Evolutionary conservation across 192 early-diverging fungal genomes (phyloP), one percentile per base, ranked within the genome.

Genomic region (Geranomyces michiganensis): DNA sequence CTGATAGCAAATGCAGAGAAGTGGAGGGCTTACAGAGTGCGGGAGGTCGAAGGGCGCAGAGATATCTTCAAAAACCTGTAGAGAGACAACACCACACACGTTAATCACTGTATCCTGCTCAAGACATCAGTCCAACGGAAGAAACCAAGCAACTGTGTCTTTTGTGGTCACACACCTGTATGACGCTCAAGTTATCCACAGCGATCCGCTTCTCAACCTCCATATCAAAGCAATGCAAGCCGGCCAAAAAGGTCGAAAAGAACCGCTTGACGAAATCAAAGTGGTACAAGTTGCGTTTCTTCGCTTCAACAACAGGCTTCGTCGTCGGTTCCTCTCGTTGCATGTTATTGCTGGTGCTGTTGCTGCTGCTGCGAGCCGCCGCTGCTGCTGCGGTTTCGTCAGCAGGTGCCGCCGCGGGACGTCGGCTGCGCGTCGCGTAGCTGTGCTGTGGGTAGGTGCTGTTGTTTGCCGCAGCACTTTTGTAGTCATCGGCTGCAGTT

Each of bases 261-360:
- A 74, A 74, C n/a, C 56, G 65, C 17, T 26, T 15, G 7, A 67
- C 72, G 36, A 74, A 74, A 41, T 74, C 72, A 67, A 74, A 74
- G 27, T 67, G 72, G 45, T 74, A 74, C 9, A 73, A 19, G 41
- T 64, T 44, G 36, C 36, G 43, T 45, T 44, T 44, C 17, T 27
- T 36, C n/a, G 21, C 32, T n/a, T 17, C 21, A 3, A 7, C 15
- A 24, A 9, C 14, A n/a, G n/a, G n/a, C n/a, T n/a, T n/a, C 36
- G 5, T 41, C 36, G 36, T 3, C 58, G 8, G 58, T 6, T n/a
- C 26, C 17, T 24, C 26, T 32, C 30, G 58, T 29, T 1, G 30
- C 17, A 8, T 3, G 24, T 10, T 3, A 17, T n/a, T n/a, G n/a
- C n/a, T n/a, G n/a, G 55, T 56, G 8, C 10, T 24, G 55, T 9